Evolutionary conservation across 441 rosid genomes (phyloP).

Genomic region (Corymbia citriodora): DNA sequence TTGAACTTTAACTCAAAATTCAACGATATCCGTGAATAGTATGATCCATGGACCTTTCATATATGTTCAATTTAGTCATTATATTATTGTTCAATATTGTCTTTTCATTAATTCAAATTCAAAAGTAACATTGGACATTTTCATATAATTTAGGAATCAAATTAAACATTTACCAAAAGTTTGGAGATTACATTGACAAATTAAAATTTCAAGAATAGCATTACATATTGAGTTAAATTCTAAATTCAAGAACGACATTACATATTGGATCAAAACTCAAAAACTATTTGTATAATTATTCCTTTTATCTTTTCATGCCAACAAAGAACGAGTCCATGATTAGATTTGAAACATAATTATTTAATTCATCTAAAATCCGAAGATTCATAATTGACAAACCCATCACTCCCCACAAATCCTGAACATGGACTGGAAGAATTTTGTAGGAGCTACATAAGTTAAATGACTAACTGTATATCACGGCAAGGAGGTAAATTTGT

Average conservation of each 20-base stretch:
- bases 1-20: too few species aligned
- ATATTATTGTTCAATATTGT: neutral
- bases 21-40: accelerated
- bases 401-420: accelerated
- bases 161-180: too few species aligned
- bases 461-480: neutral
- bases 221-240: accelerated
- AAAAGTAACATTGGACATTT: too few species aligned
- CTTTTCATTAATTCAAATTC: too few species aligned
- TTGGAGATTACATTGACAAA: accelerated
- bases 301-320: neutral
- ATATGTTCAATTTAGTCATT: too few species aligned
- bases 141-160: too few species aligned
- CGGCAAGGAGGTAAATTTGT: neutral
- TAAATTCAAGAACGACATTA: accelerated
- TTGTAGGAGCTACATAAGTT: neutral
- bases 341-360: neutral
- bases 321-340: neutral
- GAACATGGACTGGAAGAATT: neutral
- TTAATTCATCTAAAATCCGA: neutral
- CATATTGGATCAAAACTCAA: too few species aligned
- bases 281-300: too few species aligned
- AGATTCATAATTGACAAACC: neutral
- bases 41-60: too few species aligned
- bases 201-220: accelerated